These are phyloP conservation scores for Lodderomyces parapsilosis DNA, from an alignment of 1,139 yeast genomes.

Conservation along the genomic window DNA sequence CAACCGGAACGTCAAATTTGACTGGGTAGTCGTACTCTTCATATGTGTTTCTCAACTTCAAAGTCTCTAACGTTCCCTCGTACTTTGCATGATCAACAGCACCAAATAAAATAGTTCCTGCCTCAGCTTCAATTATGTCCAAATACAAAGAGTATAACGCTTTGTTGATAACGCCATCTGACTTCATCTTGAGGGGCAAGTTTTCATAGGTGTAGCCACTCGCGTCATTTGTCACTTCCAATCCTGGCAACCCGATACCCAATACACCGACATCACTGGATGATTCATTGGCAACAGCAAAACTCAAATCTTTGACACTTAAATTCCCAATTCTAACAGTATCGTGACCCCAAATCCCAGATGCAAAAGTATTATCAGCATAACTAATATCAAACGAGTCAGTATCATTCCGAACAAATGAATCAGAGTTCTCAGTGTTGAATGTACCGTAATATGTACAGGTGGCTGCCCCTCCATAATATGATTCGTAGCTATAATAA, in stretches of 20 bases:
- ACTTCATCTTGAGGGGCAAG: slow-evolving; percentile 28
- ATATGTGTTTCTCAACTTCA: slow-evolving; percentile 17
- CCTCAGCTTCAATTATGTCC: slow-evolving; percentile 24
- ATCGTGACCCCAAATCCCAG: slow-evolving; percentile 59
- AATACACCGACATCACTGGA: slow-evolving; percentile 17
- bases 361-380: slow-evolving; percentile 62
- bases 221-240: slow-evolving; percentile 8
- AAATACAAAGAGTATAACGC: slow-evolving; percentile 56
- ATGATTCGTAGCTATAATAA: not conserved
- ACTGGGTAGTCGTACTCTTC: slow-evolving; percentile 9
- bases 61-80: slow-evolving; percentile 31
- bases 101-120: slow-evolving; percentile 25
- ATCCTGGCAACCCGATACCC: slow-evolving; percentile 21
- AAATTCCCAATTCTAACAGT: slow-evolving; percentile 37
- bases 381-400: slow-evolving; percentile 50
- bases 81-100: slow-evolving; percentile 53
- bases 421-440: slow-evolving; percentile 30
- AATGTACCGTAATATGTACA: slow-evolving; percentile 44
- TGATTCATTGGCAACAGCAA: slow-evolving; percentile 18
- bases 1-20: slow-evolving; percentile 11
- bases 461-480: slow-evolving; percentile 13
- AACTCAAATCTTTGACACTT: too few relatives aligned
- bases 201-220: slow-evolving; percentile 26
- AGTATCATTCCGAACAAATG: slow-evolving; percentile 32
- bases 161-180: slow-evolving; percentile 48